These are phyloP conservation scores for Papilionanthe hybrid DNA, from an alignment of 116 monocot species.

Conservation along the genomic window DNA sequence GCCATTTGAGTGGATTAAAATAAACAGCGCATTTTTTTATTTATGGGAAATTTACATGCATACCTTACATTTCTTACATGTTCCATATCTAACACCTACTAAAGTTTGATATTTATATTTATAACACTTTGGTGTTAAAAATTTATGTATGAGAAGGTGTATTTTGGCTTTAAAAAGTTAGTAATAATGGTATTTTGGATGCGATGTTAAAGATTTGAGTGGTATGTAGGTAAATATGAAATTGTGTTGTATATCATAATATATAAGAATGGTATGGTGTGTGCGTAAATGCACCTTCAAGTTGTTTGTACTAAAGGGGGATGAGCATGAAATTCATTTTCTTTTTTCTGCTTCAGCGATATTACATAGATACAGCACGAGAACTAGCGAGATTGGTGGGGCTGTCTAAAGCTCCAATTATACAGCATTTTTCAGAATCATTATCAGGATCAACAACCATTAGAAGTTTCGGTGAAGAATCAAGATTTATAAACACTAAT, in stretches of 20 bases:
- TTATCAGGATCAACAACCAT: constrained; percentile 68
- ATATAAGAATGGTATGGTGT: too few species aligned
- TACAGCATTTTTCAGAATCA: constrained; percentile 88
- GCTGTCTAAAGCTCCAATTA: constrained; percentile 76
- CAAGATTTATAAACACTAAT: constrained; percentile 53
- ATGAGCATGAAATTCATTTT: neutral
- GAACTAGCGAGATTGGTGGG: constrained; percentile 69
- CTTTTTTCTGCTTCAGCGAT: constrained; percentile 31
- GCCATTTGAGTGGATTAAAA: neutral
- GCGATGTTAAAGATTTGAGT: too few species aligned
- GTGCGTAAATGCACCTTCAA: neutral
- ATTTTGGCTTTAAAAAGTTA: too few species aligned
- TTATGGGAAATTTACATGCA: too few species aligned
- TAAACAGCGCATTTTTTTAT: neutral
- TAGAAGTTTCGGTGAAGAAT: constrained; percentile 66
- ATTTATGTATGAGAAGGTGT: too few species aligned
- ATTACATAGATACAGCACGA: constrained; percentile 73
- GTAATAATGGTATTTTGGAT: too few species aligned
- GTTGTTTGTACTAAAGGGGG: neutral
- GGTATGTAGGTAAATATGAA: too few species aligned
- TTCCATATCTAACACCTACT: too few species aligned
- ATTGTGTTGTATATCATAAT: too few species aligned
- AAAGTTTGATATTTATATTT: too few species aligned
- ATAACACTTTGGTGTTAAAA: too few species aligned
- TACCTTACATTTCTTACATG: too few species aligned